Base-by-base conservation (phyloP, 108 stramenopile genomes). In the Poteriospumella lacustris region DNA sequence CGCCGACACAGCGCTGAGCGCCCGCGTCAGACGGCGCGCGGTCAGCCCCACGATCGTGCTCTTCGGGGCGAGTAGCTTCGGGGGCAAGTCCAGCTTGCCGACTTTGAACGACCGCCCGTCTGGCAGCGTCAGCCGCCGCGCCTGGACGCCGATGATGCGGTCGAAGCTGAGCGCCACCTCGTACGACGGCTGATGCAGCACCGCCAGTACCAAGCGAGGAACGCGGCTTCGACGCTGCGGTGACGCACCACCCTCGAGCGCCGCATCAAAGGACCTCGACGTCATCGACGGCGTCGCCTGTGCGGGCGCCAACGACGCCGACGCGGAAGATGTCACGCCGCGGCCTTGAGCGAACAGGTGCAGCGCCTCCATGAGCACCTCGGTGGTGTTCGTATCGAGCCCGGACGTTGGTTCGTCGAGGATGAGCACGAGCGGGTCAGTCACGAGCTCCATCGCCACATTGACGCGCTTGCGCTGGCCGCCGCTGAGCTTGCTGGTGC, bases 161-260 rank as follows among this genome's bases (percentile, higher is more conserved):
- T 93, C 90, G 76, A 93, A 84, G 70, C 90, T 44, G n/a, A 88
- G 82, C 84, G 90, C 92, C 38, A 94, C 92, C 12, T 85, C 87
- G 3, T 89, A 90, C 1, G 91, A 77, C 0, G 95, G 95, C 76
- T 94, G 93, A 84, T 96, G 95, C 73, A 96, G 85, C n/a, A 96
- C 92, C 12, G 88, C 85, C 0, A 84, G 91, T 78, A 96, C 89
- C 0, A 56, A 19, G 15, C 52, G 52, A 56, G 52, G 15, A 24
- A 56, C 52, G 19, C 24, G 15, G 52, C 52, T 24, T 56, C 52
- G 15, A n/a, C n/a, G n/a, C n/a, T n/a, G n/a, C n/a, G n/a, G n/a
- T n/a, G n/a, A n/a, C n/a, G n/a, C n/a, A n/a, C n/a, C n/a, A n/a
- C n/a, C n/a, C n/a, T n/a, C n/a, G n/a, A n/a, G n/a, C n/a, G n/a